These are phyloP conservation scores for Scheffersomyces quercinus DNA, from an alignment of 1,139 yeast species.

Conservation along the genomic window DNA sequence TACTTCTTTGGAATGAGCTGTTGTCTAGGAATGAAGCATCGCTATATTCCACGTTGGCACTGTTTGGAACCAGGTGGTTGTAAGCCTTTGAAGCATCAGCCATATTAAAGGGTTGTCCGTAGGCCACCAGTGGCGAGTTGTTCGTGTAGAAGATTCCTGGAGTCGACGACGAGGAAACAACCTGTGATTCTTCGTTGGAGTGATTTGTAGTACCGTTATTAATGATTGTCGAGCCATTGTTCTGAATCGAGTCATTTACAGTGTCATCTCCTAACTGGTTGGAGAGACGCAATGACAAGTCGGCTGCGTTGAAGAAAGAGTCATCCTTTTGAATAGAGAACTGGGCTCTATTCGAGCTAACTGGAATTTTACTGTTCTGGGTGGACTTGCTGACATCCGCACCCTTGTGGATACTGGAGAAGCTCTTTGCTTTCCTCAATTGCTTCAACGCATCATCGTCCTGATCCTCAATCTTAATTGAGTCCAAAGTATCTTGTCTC, in stretches of 20 bases:
- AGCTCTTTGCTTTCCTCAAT: constrained; percentile 40
- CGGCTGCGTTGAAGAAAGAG: constrained; percentile 22
- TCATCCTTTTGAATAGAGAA: not conserved
- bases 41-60: not conserved
- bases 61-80: not conserved
- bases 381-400: not conserved
- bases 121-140: not conserved
- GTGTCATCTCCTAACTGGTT: not conserved
- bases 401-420: constrained; percentile 14
- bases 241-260: too few species aligned
- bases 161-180: constrained; percentile 18
- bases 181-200: constrained; percentile 5
- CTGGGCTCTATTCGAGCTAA: too few species aligned
- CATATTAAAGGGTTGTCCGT: not conserved
- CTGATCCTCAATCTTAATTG: constrained; percentile 40
- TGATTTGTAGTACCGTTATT: constrained; percentile 11
- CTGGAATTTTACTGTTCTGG: not conserved
- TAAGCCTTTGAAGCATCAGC: not conserved
- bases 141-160: constrained; percentile 15
- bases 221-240: constrained; percentile 18
- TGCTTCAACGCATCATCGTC: constrained; percentile 49
- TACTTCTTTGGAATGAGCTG: not conserved
- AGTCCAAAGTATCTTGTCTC: constrained; percentile 26
- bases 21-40: constrained; percentile 5
- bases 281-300: constrained; percentile 23